Percentiles rank a stretch among this genome's conserved stretches.
phyloP scores from a whole-genome alignment of 331 rosid species.

The Rosa hybrid region DNA sequence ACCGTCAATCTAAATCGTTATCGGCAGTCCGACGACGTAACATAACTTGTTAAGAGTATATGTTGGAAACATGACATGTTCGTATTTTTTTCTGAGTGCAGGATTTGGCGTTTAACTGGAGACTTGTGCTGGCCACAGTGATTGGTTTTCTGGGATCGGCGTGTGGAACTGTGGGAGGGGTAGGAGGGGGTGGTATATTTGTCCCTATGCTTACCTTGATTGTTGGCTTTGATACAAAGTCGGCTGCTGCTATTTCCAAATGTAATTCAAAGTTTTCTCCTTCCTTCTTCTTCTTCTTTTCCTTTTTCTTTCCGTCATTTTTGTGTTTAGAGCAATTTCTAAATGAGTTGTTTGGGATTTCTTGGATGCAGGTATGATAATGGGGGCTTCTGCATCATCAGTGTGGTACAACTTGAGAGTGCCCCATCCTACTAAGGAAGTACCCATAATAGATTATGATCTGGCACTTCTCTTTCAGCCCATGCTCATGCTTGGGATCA shows the following conservation, averaged over 20 bases:
- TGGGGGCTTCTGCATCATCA: conserved; percentile 89
- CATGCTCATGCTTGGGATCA: conserved; percentile 94
- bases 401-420: conserved; percentile 90
- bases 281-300: neutral
- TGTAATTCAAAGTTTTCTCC: conserved; percentile 36
- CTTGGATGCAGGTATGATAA: conserved; percentile 70
- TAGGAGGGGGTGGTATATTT: conserved; percentile 97
- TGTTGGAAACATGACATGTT: neutral
- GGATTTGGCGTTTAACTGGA: conserved; percentile 70
- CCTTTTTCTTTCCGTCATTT: neutral
- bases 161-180: conserved; percentile 94
- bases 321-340: too few species aligned
- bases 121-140: conserved; percentile 59
- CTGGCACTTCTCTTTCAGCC: conserved; percentile 87
- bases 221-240: conserved; percentile 87
- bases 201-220: conserved; percentile 94
- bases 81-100: conserved; percentile 20
- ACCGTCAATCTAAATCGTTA: neutral
- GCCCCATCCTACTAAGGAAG: conserved; percentile 84
- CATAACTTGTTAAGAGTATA: neutral
- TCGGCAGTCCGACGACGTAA: neutral
- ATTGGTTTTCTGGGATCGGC: conserved; percentile 96
- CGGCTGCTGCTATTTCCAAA: conserved; percentile 95
- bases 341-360: neutral
- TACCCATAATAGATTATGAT: conserved; percentile 82